Base-by-base conservation (phyloP, 176 grass and related monocot species). In the Cenchrus purpureus region DNA sequence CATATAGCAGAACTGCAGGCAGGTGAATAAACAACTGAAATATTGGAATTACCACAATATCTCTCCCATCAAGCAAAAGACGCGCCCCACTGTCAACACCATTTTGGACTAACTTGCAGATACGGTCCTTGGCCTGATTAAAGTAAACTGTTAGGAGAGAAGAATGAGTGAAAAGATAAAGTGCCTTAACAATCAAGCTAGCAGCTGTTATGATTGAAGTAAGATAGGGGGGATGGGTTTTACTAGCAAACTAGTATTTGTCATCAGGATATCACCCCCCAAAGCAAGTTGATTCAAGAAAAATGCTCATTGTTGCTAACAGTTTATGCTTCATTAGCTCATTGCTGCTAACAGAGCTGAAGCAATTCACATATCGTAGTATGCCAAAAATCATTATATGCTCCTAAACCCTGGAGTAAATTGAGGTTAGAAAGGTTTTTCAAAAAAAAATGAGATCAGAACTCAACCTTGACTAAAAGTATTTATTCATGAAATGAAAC, bases 101-200 rank as follows among this genome's bases (percentile, higher is more conserved):
- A 77, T 86, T 94, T 95, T 98, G 93, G 58, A 98, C 91, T 87
- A 98, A 84, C 55, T 92, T 98, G 90, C 91, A 94, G 81, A 98
- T 98, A 51, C 93, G 93, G 49, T 95, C 91, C 89, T 98, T 98
- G 4, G 96, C 96, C 96, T 98, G 53, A 48, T 68, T 50, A 82
- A 42, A 77, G 6, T 20, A 71, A 66, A 88, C 17, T 65, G 73
- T 78, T 58, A 92, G 34, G 62, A 78, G n/a, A 65, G 8, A 17
- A 74, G 7, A 54, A 76, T 15, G 48, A 65, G 29, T 69, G 20
- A 76, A 77, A 29, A 85, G 50, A 76, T 9, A 46, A 60, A 28
- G 20, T 7, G 0, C 19, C 45, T 60, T 48, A 45, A 80, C 4
- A 76, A 79, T 51, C 60, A 86, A 87, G 55, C 46, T 54, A 77